Percentiles rank a stretch among this genome's conserved stretches.
These are phyloP conservation scores for Aspergillus calidoustus DNA, from an alignment of 2,329 filamentous ascomycete genomes.

Conservation along the genomic window DNA sequence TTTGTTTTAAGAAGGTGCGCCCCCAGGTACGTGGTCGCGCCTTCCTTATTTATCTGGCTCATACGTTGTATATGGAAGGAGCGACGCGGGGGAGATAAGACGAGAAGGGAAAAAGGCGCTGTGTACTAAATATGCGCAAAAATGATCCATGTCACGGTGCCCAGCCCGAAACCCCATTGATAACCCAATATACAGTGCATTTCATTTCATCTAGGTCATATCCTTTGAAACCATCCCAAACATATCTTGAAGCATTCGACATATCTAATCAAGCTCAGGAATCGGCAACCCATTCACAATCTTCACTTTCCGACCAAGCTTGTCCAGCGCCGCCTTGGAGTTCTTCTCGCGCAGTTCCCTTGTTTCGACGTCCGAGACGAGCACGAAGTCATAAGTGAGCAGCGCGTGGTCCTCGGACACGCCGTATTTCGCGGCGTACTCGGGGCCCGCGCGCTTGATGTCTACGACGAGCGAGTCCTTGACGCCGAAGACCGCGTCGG, in stretches of 20 bases:
- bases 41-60: neutral
- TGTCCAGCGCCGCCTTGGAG: slow-evolving; percentile 69
- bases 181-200: neutral
- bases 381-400: slow-evolving; percentile 75
- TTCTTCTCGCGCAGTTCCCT: slow-evolving; percentile 67
- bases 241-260: slow-evolving; percentile 15
- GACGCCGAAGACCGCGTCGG: slow-evolving; percentile 84
- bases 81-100: too few relatives aligned
- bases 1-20: neutral
- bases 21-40: too few relatives aligned
- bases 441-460: slow-evolving; percentile 56
- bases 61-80: neutral
- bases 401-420: slow-evolving; percentile 67
- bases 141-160: too few relatives aligned
- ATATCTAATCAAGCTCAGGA: slow-evolving; percentile 64
- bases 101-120: too few relatives aligned
- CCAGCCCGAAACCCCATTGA: neutral
- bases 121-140: too few relatives aligned
- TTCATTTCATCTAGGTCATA: neutral
- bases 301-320: slow-evolving; percentile 70
- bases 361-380: slow-evolving; percentile 74
- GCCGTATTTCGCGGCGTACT: slow-evolving; percentile 64
- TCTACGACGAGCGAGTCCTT: slow-evolving; percentile 80
- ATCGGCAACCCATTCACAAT: slow-evolving; percentile 77
- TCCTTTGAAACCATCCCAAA: neutral